These are phyloP conservation scores for Auricularia sp. DNA, from an alignment of 768 basidiomycete species.

Conservation along the genomic window DNA sequence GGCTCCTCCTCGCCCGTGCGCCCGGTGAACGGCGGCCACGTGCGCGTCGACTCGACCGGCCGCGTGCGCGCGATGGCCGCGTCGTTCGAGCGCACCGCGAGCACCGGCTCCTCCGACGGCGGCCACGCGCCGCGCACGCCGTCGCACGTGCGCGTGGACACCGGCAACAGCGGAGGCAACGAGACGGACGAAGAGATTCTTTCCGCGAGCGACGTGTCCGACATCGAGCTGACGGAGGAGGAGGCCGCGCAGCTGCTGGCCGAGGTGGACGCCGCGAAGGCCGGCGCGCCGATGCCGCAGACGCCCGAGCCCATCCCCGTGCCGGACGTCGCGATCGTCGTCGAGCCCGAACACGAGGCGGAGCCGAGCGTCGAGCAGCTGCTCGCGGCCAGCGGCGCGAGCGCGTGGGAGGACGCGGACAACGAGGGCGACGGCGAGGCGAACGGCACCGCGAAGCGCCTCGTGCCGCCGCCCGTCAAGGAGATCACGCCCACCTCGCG, in stretches of 20 bases:
- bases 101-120: conserved; percentile 5
- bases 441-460: conserved; percentile 21
- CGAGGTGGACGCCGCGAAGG: background rate
- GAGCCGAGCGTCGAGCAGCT: background rate
- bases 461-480: conserved; percentile 3
- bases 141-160: background rate
- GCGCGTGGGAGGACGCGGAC: conserved; percentile 28
- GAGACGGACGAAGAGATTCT: conserved; percentile 8
- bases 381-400: conserved; percentile 19
- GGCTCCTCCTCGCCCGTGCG: conserved; percentile 12
- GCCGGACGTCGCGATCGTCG: conserved; percentile 14
- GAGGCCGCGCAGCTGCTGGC: background rate
- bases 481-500: background rate
- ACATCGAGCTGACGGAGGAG: conserved; percentile 4
- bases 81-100: conserved; percentile 13
- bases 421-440: conserved; percentile 18
- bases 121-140: background rate
- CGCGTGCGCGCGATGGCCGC: conserved; percentile 16
- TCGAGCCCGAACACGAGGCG: background rate
- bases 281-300: conserved; percentile 8
- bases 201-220: background rate
- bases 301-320: conserved; percentile 16
- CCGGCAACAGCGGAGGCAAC: conserved; percentile 2
- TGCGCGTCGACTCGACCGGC: conserved; percentile 4
- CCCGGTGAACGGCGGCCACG: conserved; percentile 3